Evolutionary conservation across 306 rosid genomes (phyloP).

Genomic region (Ormosia semicastrata): DNA sequence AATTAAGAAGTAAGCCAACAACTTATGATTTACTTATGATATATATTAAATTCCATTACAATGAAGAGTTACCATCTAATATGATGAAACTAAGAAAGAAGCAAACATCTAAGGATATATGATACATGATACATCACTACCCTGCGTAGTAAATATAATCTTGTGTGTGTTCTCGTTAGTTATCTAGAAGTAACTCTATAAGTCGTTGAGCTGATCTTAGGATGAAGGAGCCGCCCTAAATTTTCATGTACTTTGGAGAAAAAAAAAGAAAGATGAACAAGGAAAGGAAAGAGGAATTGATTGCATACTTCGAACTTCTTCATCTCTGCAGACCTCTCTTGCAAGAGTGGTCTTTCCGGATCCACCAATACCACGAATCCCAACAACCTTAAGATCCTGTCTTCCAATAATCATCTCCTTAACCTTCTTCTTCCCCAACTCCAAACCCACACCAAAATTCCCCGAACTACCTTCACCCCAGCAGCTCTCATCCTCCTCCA

Average conservation of each 20-base stretch:
- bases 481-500: slow-evolving; percentile 57
- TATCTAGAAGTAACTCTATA: not conserved
- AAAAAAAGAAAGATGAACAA: not conserved
- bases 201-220: too few species aligned
- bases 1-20: not conserved
- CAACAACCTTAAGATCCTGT: slow-evolving; percentile 52
- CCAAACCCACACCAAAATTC: slow-evolving; percentile 53
- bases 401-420: slow-evolving; percentile 54
- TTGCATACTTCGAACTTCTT: slow-evolving; percentile 68
- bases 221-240: too few species aligned
- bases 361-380: slow-evolving; percentile 83
- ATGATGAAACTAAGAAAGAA: not conserved
- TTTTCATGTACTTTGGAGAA: not conserved
- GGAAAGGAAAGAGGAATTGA: not conserved
- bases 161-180: not conserved
- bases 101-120: not conserved
- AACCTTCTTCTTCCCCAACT: slow-evolving; percentile 64
- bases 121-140: not conserved
- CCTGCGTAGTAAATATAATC: not conserved
- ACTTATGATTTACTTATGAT: not conserved
- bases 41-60: not conserved
- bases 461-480: slow-evolving; percentile 38
- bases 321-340: slow-evolving; percentile 65
- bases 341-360: slow-evolving; percentile 95
- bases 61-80: not conserved